A percentile compares a stretch with the other conserved stretches of the same genome.
Evolutionary conservation across 331 rosid species (phyloP).

Genomic region (Ulmus americana): DNA sequence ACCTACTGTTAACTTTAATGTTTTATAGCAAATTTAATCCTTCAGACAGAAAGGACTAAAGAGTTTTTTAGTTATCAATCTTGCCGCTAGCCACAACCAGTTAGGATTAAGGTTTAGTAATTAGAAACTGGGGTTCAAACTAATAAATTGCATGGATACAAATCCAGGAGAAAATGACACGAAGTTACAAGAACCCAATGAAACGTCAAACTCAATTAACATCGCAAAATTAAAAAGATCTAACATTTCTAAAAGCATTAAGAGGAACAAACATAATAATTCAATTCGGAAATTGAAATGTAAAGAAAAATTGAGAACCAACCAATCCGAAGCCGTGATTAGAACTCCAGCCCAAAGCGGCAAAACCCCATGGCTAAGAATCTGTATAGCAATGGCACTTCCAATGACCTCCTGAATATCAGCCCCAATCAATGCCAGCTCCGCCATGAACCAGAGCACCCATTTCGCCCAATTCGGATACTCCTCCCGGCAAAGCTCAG

Average conservation of each 20-base stretch:
- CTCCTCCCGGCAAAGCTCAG: constrained; percentile 78
- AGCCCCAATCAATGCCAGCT: constrained; percentile 76
- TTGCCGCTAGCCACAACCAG: not conserved
- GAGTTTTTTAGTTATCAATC: not conserved
- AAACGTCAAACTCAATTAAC: not conserved
- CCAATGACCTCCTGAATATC: constrained; percentile 93
- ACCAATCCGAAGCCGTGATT: constrained; percentile 85
- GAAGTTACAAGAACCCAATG: not conserved
- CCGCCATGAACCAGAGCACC: constrained; percentile 80
- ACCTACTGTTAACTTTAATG: not conserved
- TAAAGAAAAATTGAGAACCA: not conserved
- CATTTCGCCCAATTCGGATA: constrained; percentile 65
- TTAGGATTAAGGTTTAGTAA: not conserved
- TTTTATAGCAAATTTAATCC: not conserved
- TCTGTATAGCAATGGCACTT: constrained; percentile 84
- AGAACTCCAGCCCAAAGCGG: constrained; percentile 86
- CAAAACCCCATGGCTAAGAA: constrained; percentile 59
- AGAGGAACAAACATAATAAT: too few relatives aligned
- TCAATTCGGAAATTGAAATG: not conserved
- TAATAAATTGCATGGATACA: not conserved
- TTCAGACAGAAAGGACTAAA: not conserved
- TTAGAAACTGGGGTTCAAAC: not conserved
- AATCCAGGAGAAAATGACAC: not conserved
- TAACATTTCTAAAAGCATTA: not conserved
- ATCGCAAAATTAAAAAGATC: not conserved